phyloP scores from a whole-genome alignment of 495 filamentous ascomycete genomes.

The Penicillium macrosclerotiorum region DNA sequence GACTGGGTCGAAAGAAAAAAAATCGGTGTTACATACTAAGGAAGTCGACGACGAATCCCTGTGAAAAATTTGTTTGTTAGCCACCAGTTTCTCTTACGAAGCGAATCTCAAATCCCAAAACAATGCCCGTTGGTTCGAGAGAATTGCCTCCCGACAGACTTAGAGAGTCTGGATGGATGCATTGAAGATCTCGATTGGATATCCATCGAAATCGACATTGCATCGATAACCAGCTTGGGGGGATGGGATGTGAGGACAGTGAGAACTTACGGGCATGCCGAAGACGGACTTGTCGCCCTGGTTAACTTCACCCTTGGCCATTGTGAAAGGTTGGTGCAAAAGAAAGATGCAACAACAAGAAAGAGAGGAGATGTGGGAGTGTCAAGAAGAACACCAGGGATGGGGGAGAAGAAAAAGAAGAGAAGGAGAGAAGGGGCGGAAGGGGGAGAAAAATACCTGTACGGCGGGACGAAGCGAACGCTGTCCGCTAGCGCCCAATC shows the following conservation, averaged over 20 bases:
- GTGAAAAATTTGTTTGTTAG: slow-evolving; percentile 38
- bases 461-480: slow-evolving; percentile 44
- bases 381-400: slow-evolving; percentile 42
- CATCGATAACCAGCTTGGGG: slow-evolving; percentile 11
- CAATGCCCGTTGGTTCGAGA: too few relatives aligned
- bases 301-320: slow-evolving; percentile 49
- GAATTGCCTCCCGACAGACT: too few relatives aligned
- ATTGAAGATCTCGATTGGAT: slow-evolving; percentile 1
- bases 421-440: slow-evolving; percentile 33
- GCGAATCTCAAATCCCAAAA: too few relatives aligned
- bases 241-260: neutral
- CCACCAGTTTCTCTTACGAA: too few relatives aligned
- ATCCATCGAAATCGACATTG: slow-evolving; percentile 3
- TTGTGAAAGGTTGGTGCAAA: slow-evolving; percentile 47
- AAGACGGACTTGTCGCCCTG: slow-evolving; percentile 73
- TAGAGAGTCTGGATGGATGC: too few relatives aligned
- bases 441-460: slow-evolving; percentile 44
- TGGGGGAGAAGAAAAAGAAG: slow-evolving; percentile 35
- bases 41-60: slow-evolving; percentile 85
- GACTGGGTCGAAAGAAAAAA: too few relatives aligned
- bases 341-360: slow-evolving; percentile 35
- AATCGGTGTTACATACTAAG: slow-evolving; percentile 99
- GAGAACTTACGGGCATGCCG: slow-evolving; percentile 72
- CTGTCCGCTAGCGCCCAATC: slow-evolving; percentile 36
- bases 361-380: slow-evolving; percentile 45